Conservation (phyloP, 2,329 filamentous ascomycete species). For the Pseudogymnoascus sp. region DNA sequence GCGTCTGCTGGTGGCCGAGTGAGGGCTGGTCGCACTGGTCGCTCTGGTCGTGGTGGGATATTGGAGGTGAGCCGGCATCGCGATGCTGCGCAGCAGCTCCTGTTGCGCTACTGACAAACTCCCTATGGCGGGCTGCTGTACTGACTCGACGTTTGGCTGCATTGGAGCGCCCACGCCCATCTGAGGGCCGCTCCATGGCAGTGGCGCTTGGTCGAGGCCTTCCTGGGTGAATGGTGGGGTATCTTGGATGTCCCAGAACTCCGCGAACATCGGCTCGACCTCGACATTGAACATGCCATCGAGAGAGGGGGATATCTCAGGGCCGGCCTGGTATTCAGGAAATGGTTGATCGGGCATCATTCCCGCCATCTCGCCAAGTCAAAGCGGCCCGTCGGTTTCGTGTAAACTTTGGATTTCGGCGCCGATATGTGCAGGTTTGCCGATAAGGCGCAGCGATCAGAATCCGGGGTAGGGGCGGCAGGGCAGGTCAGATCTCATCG, state of each 20-base stretch:
- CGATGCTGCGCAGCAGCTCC: constrained; percentile 53
- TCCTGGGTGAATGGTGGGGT: constrained; percentile 24
- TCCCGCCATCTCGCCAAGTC: not conserved
- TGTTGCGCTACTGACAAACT: constrained; percentile 50
- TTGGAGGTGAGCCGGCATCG: constrained; percentile 55
- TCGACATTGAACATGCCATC: constrained; percentile 9
- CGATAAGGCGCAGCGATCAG: not conserved
- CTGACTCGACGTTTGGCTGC: constrained; percentile 13
- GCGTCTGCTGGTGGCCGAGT: constrained; percentile 43
- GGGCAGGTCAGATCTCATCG: not conserved
- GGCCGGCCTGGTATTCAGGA: constrained; percentile 1
- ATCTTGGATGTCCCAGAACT: constrained; percentile 21
- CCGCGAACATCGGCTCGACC: constrained; percentile 19
- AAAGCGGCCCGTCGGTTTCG: not conserved
- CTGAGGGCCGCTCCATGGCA: constrained; percentile 26
- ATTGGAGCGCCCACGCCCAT: constrained; percentile 16
- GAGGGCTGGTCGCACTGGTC: constrained; percentile 38
- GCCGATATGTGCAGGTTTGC: not conserved
- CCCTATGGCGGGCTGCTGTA: constrained; percentile 24
- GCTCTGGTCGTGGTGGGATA: constrained; percentile 32
- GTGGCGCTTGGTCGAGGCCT: constrained; percentile 25
- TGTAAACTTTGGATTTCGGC: not conserved
- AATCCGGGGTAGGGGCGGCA: not conserved
- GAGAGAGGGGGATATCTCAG: not conserved
- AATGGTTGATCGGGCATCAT: constrained; percentile 6